These are phyloP conservation scores for Skeletonema costatum DNA, from an alignment of 108 stramenopile species.

Conservation along the genomic window DNA sequence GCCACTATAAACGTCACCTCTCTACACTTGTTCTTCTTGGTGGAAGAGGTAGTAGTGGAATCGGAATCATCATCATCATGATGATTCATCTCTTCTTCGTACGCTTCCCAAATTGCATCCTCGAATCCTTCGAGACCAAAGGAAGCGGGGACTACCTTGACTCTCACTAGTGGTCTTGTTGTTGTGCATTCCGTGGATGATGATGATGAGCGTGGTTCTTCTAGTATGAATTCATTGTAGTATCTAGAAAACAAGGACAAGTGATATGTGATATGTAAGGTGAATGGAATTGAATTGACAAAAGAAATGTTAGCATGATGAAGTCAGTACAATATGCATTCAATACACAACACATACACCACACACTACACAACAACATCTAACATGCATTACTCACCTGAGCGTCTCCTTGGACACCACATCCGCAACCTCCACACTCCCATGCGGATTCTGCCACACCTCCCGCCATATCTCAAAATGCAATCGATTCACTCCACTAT, in stretches of 20 bases:
- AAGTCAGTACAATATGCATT: background rate
- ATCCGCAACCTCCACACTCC: slow-evolving; percentile 38
- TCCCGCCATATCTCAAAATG: slow-evolving; percentile 45
- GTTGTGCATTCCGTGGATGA: background rate
- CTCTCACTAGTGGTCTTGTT: slow-evolving; percentile 8
- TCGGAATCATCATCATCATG: background rate
- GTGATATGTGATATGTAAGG: background rate
- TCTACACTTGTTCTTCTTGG: background rate
- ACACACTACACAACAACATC: background rate
- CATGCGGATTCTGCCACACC: slow-evolving; percentile 34
- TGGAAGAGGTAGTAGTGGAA: too few species aligned
- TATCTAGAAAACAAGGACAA: background rate
- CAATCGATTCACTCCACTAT: background rate
- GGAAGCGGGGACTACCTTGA: slow-evolving; percentile 47
- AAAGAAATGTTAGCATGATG: background rate
- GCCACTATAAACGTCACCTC: slow-evolving; percentile 40
- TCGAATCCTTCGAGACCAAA: slow-evolving; percentile 49
- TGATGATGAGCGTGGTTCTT: background rate
- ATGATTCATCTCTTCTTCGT: slow-evolving; percentile 7
- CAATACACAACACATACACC: too few species aligned
- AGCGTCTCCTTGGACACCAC: slow-evolving; percentile 31
- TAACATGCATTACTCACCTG: slow-evolving; percentile 13
- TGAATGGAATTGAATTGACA: too few species aligned
- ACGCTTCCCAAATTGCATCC: slow-evolving; percentile 45
- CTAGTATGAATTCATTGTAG: slow-evolving; percentile 30